Evolutionary conservation across 176 grass and related monocot genomes (phyloP), one percentile per base, ranked within the genome.

Genomic region (Raddia distichophylla): DNA sequence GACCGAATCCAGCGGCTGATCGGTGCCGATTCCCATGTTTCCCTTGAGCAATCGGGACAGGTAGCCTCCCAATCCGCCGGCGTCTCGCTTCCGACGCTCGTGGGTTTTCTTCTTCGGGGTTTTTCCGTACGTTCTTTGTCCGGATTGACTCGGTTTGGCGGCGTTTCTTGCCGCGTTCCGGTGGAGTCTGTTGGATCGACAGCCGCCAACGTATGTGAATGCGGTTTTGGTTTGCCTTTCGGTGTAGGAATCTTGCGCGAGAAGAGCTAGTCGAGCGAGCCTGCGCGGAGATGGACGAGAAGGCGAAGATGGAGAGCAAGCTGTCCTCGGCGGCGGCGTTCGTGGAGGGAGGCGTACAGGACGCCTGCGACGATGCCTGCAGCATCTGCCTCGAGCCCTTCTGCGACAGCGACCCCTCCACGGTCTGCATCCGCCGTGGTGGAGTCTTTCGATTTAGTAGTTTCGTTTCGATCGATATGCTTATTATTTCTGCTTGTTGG

Each of bases 341-440:
- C 66, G 93, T 99, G 45, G 90, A 99, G 86, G 96, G 96, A 44
- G 93, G 96, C 19, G 88, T 99, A 74, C 96, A 95, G 86, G 91
- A 95, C 76, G 86, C 93, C 64, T 99, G 93, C 83, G 96, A 98
- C 42, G 96, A 98, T 69, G 61, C 96, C 54, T 99, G 96, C 78
- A 99, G 96, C 80, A 99, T 99, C 70, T 99, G 96, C 72, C 93
- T 99, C 18, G 96, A 99, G 76, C 84, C 81, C 63, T 99, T 99
- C 87, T 95, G 84, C 83, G 86, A 99, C 69, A 91, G 86, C 57
- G 91, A 99, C 85, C 96, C 96, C 62, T 99, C 91, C 56, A 95
- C 96, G 67, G 96, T 99, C 68, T 76, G 62, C 76, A 55, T 63
- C 58, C 40, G 5, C 58, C 44, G 8, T 43, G 6, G 10, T 45